A percentile compares a stretch with the other conserved stretches of the same genome.
Conservation (phyloP, 2,329 filamentous ascomycete genomes). For the Pezicula neosporulosa region DNA sequence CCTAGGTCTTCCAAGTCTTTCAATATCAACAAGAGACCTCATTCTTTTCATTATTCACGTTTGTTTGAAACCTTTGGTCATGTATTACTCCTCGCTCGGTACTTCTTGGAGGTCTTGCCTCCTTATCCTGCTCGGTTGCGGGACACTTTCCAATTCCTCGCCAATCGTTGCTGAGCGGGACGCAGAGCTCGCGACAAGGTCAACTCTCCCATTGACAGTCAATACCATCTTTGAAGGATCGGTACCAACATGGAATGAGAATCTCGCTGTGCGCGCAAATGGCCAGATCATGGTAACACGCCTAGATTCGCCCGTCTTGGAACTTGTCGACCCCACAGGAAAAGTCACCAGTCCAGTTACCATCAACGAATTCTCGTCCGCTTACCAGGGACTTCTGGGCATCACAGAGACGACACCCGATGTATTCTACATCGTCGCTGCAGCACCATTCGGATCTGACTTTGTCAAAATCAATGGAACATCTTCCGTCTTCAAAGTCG, state of each 20-base stretch:
- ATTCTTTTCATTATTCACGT: too few species aligned
- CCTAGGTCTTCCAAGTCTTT: too few species aligned
- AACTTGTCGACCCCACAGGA: conserved; percentile 27
- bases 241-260: conserved; percentile 21
- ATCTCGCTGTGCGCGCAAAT: conserved; percentile 31
- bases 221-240: neutral
- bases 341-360: conserved; percentile 4
- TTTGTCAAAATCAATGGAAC: conserved; percentile 11
- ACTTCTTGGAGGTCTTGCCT: too few species aligned
- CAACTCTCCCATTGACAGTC: neutral
- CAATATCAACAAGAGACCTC: too few species aligned
- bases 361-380: conserved; percentile 27
- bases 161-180: too few species aligned
- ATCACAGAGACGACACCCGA: conserved; percentile 30
- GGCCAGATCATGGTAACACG: conserved; percentile 29
- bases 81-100: too few species aligned
- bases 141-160: too few species aligned
- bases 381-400: conserved; percentile 22
- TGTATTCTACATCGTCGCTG: conserved; percentile 18
- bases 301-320: conserved; percentile 26
- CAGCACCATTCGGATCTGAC: conserved; percentile 24
- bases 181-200: neutral
- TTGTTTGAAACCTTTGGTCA: too few species aligned
- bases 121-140: too few species aligned
- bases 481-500: conserved; percentile 13